Evolutionary conservation across 2,329 filamentous ascomycete species (phyloP), one percentile per base, ranked within the genome.

Genomic region (Penicillium janthinellum): DNA sequence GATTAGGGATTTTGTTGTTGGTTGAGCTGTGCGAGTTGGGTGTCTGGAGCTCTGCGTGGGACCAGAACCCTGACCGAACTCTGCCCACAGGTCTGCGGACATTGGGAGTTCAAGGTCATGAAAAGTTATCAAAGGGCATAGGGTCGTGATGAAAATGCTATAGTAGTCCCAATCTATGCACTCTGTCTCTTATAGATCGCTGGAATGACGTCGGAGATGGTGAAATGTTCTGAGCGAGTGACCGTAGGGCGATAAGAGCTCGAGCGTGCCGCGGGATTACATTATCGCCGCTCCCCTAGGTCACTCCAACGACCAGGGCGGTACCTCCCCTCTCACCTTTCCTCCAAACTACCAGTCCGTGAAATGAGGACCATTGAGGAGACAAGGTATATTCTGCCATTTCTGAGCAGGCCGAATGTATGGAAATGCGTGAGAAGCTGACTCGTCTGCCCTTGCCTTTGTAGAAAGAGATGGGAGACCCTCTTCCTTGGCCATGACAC

Each of bases 391-490:
- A 68, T 58, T 1, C 10, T 15, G 17, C 17, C 20, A 25, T 10
- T 17, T 15, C 45, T 12, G 22, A 55, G 14, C 8, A 39, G 20
- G 31, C 15, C 5, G 10, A 37, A 22, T 6, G 12, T 15, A 10
- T 28, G 6, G 8, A 39, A 15, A 39, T n/a, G n/a, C 3, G 6
- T 3, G 39, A 31, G 5, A 54, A 39, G 20, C 58, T 68, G 17
- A 67, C 47, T 53, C 39, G 54, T 8, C 25, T 25, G 17, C 20
- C 35, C n/a, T n/a, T 28, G 35, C 28, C 39, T 34, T 12, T 22
- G 50, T 68, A 91, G 89, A 72, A 79, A 81, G 73, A 84, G 87
- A 84, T 92, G 90, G 90, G 80, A 85, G 69, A 80, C 83, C 67
- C 87, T 89, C 39, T 83, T 86, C 70, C 66, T 80, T 68, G 65